These are phyloP conservation scores for Hebeloma cylindrosporum DNA, from an alignment of 768 basidiomycete genomes.

Conservation along the genomic window DNA sequence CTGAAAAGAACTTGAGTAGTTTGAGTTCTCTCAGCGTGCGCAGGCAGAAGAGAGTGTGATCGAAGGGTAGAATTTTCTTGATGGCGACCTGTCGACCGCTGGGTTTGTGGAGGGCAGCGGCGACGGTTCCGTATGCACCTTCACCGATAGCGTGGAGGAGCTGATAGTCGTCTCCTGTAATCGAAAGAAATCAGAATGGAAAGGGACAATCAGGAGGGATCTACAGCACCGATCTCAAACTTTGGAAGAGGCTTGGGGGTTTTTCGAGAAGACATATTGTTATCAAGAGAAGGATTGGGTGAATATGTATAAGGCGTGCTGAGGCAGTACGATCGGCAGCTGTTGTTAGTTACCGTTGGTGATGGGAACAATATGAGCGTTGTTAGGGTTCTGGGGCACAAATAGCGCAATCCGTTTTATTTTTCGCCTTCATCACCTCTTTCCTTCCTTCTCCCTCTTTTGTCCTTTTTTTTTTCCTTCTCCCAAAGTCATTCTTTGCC, in stretches of 20 bases:
- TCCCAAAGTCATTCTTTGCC: constrained; percentile 13
- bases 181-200: constrained; percentile 14
- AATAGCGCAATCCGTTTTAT: neutral
- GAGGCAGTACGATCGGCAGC: constrained; percentile 19
- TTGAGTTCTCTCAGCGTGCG: constrained; percentile 91
- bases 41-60: constrained; percentile 89
- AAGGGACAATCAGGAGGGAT: neutral
- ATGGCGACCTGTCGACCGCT: constrained; percentile 86
- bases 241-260: constrained; percentile 65
- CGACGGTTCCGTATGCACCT: constrained; percentile 90
- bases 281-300: constrained; percentile 24
- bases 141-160: constrained; percentile 76
- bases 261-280: constrained; percentile 56
- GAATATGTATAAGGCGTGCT: constrained; percentile 17
- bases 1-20: constrained; percentile 82
- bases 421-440: constrained; percentile 14
- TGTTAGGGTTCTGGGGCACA: constrained; percentile 2
- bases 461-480: constrained; percentile 24
- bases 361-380: constrained; percentile 22
- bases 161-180: constrained; percentile 68
- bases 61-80: constrained; percentile 94
- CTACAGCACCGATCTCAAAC: constrained; percentile 62
- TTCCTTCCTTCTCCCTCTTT: constrained; percentile 27
- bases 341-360: constrained; percentile 13
- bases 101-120: constrained; percentile 82